Base-by-base conservation (phyloP, 768 basidiomycete genomes). In the Glaciozyma antarctica region DNA sequence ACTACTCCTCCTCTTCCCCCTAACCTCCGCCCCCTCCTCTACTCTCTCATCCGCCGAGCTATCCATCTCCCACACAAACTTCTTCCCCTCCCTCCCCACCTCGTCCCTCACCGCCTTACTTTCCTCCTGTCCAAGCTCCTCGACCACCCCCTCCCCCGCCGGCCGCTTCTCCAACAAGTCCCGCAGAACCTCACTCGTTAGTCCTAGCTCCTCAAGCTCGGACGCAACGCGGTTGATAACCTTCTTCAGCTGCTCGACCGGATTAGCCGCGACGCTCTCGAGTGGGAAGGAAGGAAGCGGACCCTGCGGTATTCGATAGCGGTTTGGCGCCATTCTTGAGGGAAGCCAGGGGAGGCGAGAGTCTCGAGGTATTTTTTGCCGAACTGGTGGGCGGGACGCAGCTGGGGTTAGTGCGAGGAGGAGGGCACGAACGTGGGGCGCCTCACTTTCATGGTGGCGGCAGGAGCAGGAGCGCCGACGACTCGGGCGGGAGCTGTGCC, bases 241-340 rank as follows among this genome's bases (percentile, higher is more conserved):
- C 72, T 88, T 90, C 78, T 97, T 95, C 62, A 97, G 84, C 88
- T 94, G 71, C 49, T 15, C 32, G 32, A 32, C 24, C 68, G 15
- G 24, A 24, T 55, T 49, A 59, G 34, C 58, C 32, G 32, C 28
- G 13, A 62, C n/a, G 21, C 32, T 6, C 21, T 38, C 9, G 26
- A 41, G 58, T 5, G 32, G 57, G 26, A 28, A 24, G 47, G 59
- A 21, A 24, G 51, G 56, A 9, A 15, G 19, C 73, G 60, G 62
- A 88, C 88, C 79, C 86, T 85, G 41, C 88, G 81, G 74, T 95
- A 95, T 74, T 91, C 84, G 61, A 95, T 86, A 1, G 88, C 85
- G 74, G 85, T 86, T 26, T 86, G 81, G 32, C 84, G 80, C 71
- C 92, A 80, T 62, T 90, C 88, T 44, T 84, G 83, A 0, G 91